Evolutionary conservation across 2,329 filamentous ascomycete genomes (phyloP).

Genomic region (Zarea fungicola): DNA sequence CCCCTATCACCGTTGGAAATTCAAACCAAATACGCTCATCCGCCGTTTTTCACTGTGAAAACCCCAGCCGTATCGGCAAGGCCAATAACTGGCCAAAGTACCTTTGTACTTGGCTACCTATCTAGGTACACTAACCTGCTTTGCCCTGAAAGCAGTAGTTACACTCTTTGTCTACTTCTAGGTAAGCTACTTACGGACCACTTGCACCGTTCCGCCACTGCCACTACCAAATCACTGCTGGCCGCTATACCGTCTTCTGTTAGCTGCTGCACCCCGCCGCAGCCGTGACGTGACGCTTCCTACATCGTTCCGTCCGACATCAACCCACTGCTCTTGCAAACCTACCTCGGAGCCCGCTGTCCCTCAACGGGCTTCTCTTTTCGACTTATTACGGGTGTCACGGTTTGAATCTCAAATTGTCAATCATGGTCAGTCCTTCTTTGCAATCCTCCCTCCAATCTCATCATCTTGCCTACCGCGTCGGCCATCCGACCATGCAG

Average conservation of each 20-base stretch:
- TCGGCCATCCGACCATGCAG: neutral
- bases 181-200: no score
- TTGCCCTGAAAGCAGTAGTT: no score
- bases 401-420: constrained; percentile 5
- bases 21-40: no score
- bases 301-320: neutral
- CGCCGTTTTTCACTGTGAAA: no score
- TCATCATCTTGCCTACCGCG: neutral
- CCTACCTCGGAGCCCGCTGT: constrained; percentile 7
- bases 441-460: neutral
- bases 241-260: neutral
- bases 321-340: constrained; percentile 8
- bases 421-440: constrained; percentile 9
- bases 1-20: no score
- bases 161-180: no score
- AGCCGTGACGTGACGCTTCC: constrained; percentile 12
- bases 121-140: no score
- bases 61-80: no score
- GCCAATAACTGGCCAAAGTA: no score
- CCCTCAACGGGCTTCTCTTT: constrained; percentile 10
- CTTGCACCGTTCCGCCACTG: no score
- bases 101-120: no score
- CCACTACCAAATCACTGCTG: no score
- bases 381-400: constrained; percentile 7
- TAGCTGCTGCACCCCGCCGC: constrained; percentile 9